These are phyloP conservation scores for Teratosphaeriaceae sp. DNA, from an alignment of 2,329 filamentous ascomycete genomes.

Conservation along the genomic window DNA sequence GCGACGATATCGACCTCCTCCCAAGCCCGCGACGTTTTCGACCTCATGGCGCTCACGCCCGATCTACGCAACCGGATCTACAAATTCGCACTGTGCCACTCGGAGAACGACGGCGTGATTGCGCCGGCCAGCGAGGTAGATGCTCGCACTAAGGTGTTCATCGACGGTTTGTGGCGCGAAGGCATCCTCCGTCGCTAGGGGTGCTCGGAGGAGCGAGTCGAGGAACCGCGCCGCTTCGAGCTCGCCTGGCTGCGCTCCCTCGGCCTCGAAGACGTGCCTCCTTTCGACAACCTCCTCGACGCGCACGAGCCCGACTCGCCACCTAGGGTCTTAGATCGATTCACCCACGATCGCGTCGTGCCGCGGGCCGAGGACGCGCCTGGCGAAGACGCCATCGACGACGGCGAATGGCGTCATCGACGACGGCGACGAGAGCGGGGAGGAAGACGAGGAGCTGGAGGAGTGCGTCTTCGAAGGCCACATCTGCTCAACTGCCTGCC, in stretches of 20 bases:
- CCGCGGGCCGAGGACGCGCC: neutral
- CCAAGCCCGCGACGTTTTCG: too few species aligned
- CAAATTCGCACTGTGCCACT: neutral
- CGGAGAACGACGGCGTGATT: conserved; percentile 18
- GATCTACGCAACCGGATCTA: neutral
- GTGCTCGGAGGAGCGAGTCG: too few species aligned
- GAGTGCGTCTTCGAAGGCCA: too few species aligned
- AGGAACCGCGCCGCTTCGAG: too few species aligned
- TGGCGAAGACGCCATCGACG: neutral
- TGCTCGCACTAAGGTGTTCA: neutral
- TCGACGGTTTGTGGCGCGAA: neutral
- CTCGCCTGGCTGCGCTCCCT: too few species aligned
- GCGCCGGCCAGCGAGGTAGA: neutral
- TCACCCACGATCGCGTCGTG: neutral
- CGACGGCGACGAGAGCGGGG: too few species aligned
- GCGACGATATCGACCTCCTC: too few species aligned
- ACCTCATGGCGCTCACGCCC: neutral
- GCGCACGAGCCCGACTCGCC: neutral
- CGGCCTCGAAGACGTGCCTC: too few species aligned
- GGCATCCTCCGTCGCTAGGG: neutral
- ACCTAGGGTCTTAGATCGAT: neutral
- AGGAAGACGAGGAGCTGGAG: too few species aligned
- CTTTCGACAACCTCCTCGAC: neutral
- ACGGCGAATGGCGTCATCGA: neutral
- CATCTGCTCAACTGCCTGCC: neutral